Base-by-base conservation (phyloP, 1,284 basidiomycete genomes). In the Singerocomus rubriflavus region DNA sequence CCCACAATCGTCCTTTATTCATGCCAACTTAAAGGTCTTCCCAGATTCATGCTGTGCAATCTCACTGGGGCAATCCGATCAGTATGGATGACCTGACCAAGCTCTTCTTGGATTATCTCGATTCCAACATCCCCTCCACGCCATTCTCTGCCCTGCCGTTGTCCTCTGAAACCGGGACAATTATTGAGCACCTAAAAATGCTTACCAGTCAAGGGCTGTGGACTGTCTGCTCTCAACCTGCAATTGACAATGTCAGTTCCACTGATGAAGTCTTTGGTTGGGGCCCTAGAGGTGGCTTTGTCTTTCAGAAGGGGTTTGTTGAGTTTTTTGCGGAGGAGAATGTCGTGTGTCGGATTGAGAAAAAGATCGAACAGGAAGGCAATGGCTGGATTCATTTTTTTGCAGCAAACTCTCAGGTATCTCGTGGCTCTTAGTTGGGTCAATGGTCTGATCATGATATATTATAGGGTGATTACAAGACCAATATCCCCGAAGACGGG, bases 301-400 rank as follows among this genome's bases (percentile, higher is more conserved):
- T 99, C 12, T 99, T 92, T 71, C 97, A 99, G 70, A 99, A 99
- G 71, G 82, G 89, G 5, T 99, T 98, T 65, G 93, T 98, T 6
- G 96, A 99, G 71, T 96, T 98, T 67, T 99, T 99, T 66, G 88
- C 89, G 35, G 77, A 79, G 42, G 63, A 72, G 52, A 68, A 76
- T 16, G 84, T 88, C 56, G 81, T 97, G 21, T 74, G 84, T 34
- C 64, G 61, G 50, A 77, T 98, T 34, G 81, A 86, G 65, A 64
- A 72, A 52, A 79, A 74, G 57, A 78, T 91, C 1, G 64, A 74
- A 36, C 72, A 73, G 50, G 70, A 75, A 13, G 84, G 82, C 0
- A 67, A 76, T 25, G 85, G 84, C 14, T 82, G 78, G 76, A 80
- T 97, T 38, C 87, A 90, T 63, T 93, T 85, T 68, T 93, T 94